Conservation (phyloP, 345 rosid genomes). For the Moricandia arvensis region DNA sequence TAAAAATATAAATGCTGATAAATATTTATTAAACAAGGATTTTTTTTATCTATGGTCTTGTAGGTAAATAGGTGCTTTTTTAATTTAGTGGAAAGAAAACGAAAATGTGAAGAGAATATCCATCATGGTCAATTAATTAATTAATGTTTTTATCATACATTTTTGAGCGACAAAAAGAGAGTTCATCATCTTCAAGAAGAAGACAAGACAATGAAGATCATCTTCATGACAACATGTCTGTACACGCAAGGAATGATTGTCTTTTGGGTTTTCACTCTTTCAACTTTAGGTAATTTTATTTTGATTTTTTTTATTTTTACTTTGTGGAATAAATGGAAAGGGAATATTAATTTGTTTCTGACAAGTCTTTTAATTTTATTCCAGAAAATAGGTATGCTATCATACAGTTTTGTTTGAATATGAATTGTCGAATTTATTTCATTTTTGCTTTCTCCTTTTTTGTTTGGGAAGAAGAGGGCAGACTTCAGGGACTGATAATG, state of each 20-base stretch:
- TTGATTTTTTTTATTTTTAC: not conserved
- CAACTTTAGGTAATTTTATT: slow-evolving; percentile 33
- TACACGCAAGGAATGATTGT: slow-evolving; percentile 42
- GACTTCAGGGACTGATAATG: slow-evolving; percentile 37
- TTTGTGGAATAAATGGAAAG: slow-evolving; percentile 12
- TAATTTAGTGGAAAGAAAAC: not conserved
- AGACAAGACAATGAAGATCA: slow-evolving; percentile 38
- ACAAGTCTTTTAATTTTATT: slow-evolving; percentile 34
- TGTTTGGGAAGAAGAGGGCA: slow-evolving; percentile 30
- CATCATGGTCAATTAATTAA: slow-evolving; percentile 23
- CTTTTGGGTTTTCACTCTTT: slow-evolving; percentile 38
- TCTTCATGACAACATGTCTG: slow-evolving; percentile 39
- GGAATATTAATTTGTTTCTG: slow-evolving; percentile 37
- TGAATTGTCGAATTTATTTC: slow-evolving; percentile 28
- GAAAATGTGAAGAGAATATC: slow-evolving; percentile 31
- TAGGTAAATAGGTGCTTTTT: slow-evolving; percentile 25
- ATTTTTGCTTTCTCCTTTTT: not conserved
- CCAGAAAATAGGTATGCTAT: slow-evolving; percentile 30
- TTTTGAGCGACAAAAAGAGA: slow-evolving; percentile 34
- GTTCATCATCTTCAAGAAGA: slow-evolving; percentile 39
- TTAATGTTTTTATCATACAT: not conserved
- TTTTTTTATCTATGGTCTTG: slow-evolving; percentile 9
- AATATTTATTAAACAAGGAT: slow-evolving; percentile 3
- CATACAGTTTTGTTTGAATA: slow-evolving; percentile 36
- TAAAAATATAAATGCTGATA: not conserved